Evolutionary conservation across 139 green algal species (phyloP).

Genomic region (Closterium sp.): DNA sequence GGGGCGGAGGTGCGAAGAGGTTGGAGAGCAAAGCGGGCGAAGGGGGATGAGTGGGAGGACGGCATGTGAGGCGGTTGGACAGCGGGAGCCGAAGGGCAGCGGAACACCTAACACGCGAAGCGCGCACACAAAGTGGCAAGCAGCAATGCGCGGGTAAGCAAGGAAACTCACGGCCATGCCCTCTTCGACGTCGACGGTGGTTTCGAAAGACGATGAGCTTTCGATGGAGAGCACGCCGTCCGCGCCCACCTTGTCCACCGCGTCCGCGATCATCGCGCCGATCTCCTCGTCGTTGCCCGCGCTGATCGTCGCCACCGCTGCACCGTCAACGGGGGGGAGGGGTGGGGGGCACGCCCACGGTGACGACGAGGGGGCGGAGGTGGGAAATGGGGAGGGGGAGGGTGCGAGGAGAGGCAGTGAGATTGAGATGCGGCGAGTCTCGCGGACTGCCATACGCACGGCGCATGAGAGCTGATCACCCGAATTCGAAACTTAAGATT

Average conservation of each 20-base stretch:
- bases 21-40: not conserved
- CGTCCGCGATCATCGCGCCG: slow-evolving; percentile 82
- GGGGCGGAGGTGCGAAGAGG: not conserved
- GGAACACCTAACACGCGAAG: too few relatives aligned
- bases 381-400: not conserved
- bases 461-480: too few relatives aligned
- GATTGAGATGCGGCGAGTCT: not conserved
- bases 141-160: not conserved
- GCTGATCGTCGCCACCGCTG: not conserved
- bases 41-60: not conserved
- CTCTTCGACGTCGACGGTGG: slow-evolving; percentile 88
- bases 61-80: not conserved
- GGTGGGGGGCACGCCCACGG: too few relatives aligned
- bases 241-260: slow-evolving; percentile 80
- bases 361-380: not conserved
- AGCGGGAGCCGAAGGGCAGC: too few relatives aligned
- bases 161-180: slow-evolving; percentile 62
- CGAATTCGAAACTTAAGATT: too few relatives aligned
- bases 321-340: not conserved
- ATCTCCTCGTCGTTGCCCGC: slow-evolving; percentile 81
- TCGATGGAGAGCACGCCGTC: slow-evolving; percentile 96
- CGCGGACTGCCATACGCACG: too few relatives aligned
- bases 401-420: not conserved
- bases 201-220: slow-evolving; percentile 71
- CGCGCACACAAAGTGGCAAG: not conserved